These are phyloP conservation scores for Lyophyllum shimeji DNA, from an alignment of 768 basidiomycete genomes.

Conservation along the genomic window DNA sequence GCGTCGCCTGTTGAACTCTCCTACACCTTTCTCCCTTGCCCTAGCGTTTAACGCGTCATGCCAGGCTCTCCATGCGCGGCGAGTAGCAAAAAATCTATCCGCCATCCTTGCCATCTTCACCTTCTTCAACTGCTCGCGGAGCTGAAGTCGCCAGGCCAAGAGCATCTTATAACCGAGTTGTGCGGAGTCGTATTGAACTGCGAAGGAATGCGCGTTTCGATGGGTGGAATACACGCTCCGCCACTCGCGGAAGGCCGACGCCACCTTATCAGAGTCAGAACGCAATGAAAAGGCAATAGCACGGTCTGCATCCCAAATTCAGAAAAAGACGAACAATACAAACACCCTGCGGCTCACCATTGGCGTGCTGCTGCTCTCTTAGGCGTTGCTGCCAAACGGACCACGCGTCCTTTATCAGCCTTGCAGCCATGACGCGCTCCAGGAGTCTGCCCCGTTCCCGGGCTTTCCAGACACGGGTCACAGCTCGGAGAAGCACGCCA, in stretches of 20 bases:
- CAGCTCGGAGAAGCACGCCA: slow-evolving; percentile 54
- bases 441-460: slow-evolving; percentile 61
- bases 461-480: slow-evolving; percentile 67
- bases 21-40: slow-evolving; percentile 42
- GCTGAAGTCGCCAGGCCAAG: slow-evolving; percentile 53
- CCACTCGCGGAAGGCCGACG: slow-evolving; percentile 46
- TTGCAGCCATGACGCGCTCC: slow-evolving; percentile 46
- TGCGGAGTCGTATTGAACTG: slow-evolving; percentile 46
- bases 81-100: slow-evolving; percentile 47
- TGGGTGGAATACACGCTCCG: slow-evolving; percentile 37
- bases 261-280: slow-evolving; percentile 36
- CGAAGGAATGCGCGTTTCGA: slow-evolving; percentile 46
- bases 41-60: slow-evolving; percentile 42
- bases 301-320: slow-evolving; percentile 31
- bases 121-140: slow-evolving; percentile 49
- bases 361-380: slow-evolving; percentile 34
- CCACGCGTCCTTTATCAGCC: slow-evolving; percentile 47
- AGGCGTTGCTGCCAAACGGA: slow-evolving; percentile 49
- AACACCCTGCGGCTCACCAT: slow-evolving; percentile 37
- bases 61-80: slow-evolving; percentile 52
- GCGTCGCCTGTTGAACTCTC: slow-evolving; percentile 39
- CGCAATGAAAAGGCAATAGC: slow-evolving; percentile 52
- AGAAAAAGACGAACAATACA: neutral
- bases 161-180: slow-evolving; percentile 42
- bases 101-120: slow-evolving; percentile 55